These are phyloP conservation scores for Brachypodium distachyon DNA, from an alignment of 202 grass and related monocot genomes.

Conservation along the genomic window DNA sequence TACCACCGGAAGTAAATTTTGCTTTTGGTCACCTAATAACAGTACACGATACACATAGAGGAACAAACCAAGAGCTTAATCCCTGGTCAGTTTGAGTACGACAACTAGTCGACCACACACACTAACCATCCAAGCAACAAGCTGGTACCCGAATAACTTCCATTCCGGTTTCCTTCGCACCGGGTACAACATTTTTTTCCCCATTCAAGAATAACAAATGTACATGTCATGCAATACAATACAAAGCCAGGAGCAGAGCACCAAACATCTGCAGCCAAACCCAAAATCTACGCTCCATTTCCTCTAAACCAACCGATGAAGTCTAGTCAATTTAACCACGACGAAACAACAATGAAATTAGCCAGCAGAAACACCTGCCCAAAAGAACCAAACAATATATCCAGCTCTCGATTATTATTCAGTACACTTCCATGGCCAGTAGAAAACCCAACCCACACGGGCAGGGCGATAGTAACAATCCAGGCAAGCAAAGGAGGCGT, in stretches of 20 bases:
- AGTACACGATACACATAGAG: no score
- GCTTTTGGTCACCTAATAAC: no score
- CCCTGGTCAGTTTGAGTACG: no score
- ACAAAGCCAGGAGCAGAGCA: not conserved
- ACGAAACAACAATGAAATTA: slow-evolving; percentile 28
- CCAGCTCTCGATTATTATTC: slow-evolving; percentile 45
- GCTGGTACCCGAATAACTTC: not conserved
- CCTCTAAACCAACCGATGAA: slow-evolving; percentile 3
- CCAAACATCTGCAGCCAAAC: not conserved
- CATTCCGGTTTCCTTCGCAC: not conserved
- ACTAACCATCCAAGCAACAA: not conserved
- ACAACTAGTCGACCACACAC: no score
- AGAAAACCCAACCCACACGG: slow-evolving; percentile 19
- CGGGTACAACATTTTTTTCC: not conserved
- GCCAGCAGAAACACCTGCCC: slow-evolving; percentile 13
- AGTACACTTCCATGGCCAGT: no score
- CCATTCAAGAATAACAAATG: slow-evolving; percentile 5
- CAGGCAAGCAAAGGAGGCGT: not conserved
- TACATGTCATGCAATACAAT: not conserved
- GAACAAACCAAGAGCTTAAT: no score
- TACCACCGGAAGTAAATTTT: no score
- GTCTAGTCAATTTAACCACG: not conserved
- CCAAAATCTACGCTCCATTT: not conserved
- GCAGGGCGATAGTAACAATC: not conserved
- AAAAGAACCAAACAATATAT: slow-evolving; percentile 31